Evolutionary conservation across 495 filamentous ascomycete species (phyloP), one percentile per base, ranked within the genome.

Genomic region (Lophium mytilinum): DNA sequence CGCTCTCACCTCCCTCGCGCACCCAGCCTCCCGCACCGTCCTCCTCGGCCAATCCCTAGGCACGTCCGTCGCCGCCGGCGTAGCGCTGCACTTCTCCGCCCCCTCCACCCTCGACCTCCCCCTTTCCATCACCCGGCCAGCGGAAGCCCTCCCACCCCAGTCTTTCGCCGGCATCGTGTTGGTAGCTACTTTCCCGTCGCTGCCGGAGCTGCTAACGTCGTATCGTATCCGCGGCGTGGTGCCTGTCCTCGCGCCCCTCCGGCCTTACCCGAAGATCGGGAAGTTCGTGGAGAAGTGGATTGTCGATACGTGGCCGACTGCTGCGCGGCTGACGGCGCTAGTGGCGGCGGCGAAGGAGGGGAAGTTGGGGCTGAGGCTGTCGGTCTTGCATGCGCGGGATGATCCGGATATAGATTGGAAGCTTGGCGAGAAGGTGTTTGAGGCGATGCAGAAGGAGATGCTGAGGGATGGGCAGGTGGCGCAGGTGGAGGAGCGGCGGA

Each of bases 1-100:
- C 83, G 85, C 86, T 1, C 74, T 86, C 56, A 67, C 81, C 36
- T 71, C 80, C 1, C 82, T 82, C 15, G 69, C 77, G 17, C 79
- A 96, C 19, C 76, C 87, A 0, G 71, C 91, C 0, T 75, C 79
- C 14, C 79, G 81, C 11, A 95, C 96, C 46, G 80, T 89, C 9
- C 74, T 96, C 41, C 68, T 91, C n/a, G 92, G 91, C 43, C 91
- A 96, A 55, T 89, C 84, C 57, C 82, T 98, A 2, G 93, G 93
- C 30, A 95, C 93, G 9, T 92, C 88, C 1, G 87, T 96, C 1
- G 81, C 83, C 12, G 72, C 82, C 18, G 91, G 78, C 17, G 81
- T 87, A 1, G 82, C 81, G 0, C 85, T 93, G 60, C 76, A 80
- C 37, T 91, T 87, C 58, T 72, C 76, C 1, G 75, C 67, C 73